These are phyloP conservation scores for Kwoniella mangroviensis DNA, from an alignment of 768 basidiomycete species.

Conservation along the genomic window DNA sequence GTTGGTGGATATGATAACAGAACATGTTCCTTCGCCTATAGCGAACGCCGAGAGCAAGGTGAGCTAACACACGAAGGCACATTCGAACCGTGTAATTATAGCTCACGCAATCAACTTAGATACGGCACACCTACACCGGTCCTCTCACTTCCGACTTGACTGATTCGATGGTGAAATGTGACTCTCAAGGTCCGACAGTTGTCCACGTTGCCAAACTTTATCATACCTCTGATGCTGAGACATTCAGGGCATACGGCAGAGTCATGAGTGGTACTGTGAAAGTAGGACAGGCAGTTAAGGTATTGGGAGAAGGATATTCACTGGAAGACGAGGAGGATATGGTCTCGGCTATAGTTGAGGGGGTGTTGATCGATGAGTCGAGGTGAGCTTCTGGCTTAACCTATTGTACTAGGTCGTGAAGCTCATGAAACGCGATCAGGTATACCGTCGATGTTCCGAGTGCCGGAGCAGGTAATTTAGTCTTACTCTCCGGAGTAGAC, in stretches of 20 bases:
- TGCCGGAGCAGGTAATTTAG: slow-evolving; percentile 87
- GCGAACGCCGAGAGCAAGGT: slow-evolving; percentile 59
- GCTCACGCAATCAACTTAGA: slow-evolving; percentile 59
- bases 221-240: slow-evolving; percentile 94
- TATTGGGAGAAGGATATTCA: slow-evolving; percentile 96
- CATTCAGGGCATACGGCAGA: slow-evolving; percentile 94
- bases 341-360: slow-evolving; percentile 80
- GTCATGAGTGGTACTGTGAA: slow-evolving; percentile 88
- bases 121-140: slow-evolving; percentile 85
- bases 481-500: slow-evolving; percentile 90
- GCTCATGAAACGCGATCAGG: slow-evolving; percentile 60
- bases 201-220: slow-evolving; percentile 93
- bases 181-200: slow-evolving; percentile 84
- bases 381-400: slow-evolving; percentile 63
- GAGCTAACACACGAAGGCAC: background rate
- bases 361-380: slow-evolving; percentile 87
- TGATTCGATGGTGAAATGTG: slow-evolving; percentile 77
- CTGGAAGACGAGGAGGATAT: slow-evolving; percentile 99
- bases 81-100: background rate
- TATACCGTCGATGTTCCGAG: slow-evolving; percentile 90
- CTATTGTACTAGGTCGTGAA: background rate
- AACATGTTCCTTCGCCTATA: slow-evolving; percentile 76
- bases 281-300: slow-evolving; percentile 84
- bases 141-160: slow-evolving; percentile 81
- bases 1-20: slow-evolving; percentile 87